These are phyloP conservation scores for Solanum gracilifrons DNA, from an alignment of 257 asterid species.

Conservation along the genomic window DNA sequence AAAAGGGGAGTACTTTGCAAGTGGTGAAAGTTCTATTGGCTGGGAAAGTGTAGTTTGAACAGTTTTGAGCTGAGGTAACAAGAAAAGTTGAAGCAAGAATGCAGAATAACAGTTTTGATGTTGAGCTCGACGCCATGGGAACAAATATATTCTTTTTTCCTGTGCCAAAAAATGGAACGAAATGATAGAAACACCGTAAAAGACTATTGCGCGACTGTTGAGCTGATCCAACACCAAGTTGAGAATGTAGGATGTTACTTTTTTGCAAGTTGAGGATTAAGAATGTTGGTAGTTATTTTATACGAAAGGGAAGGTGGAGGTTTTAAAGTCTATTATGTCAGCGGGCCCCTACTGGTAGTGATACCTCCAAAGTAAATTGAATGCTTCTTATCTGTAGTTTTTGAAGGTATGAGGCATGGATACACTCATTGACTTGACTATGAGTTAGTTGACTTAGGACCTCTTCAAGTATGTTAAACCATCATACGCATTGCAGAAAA, in stretches of 20 bases:
- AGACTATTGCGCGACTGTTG: not conserved
- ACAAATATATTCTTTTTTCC: not conserved
- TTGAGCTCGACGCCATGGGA: not conserved
- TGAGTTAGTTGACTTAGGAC: not conserved
- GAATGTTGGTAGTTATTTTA: not conserved
- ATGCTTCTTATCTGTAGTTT: not conserved
- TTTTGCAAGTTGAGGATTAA: not conserved
- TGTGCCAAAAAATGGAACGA: not conserved
- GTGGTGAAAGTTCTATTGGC: slow-evolving; percentile 11
- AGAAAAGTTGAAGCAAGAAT: slow-evolving; percentile 1
- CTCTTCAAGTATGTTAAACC: not conserved
- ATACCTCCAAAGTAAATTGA: not conserved
- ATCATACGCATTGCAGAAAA: not conserved
- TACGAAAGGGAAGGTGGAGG: not conserved
- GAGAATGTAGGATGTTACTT: not conserved
- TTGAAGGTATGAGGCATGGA: not conserved
- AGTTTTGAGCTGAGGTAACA: slow-evolving; percentile 13
- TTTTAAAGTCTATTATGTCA: not conserved
- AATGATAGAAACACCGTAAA: not conserved
- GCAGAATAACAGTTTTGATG: not conserved
- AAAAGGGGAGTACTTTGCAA: slow-evolving; percentile 25
- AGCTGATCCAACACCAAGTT: not conserved
- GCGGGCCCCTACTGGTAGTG: not conserved
- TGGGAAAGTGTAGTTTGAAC: slow-evolving; percentile 29
- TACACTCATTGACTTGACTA: not conserved